Evolutionary conservation across 108 stramenopile genomes (phyloP), one percentile per base, ranked within the genome.

Genomic region (Stephanodiscus triporus): DNA sequence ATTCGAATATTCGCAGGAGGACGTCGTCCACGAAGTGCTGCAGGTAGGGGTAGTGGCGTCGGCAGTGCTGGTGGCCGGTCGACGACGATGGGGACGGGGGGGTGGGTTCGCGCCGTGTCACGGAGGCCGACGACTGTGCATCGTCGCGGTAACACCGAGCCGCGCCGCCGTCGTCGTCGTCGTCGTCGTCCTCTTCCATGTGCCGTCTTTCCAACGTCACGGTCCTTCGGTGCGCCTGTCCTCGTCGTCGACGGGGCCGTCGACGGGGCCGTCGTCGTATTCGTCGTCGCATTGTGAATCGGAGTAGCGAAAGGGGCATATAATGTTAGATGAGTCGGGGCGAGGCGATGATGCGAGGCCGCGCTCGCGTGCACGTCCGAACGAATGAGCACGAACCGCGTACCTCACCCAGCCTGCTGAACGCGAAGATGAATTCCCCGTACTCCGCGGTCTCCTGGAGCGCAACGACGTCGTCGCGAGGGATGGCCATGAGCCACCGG

Each of bases 1-100:
- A 93, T 40, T 90, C 91, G 50, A 90, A 86, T 62, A 89, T 70
- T 34, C 89, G 61, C n/a, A 89, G 69, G 16, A 88, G 34, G 19
- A 88, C 81, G 73, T 92, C 91, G 56, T 92, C 91, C n/a, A 85
- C 84, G 22, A 84, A 38, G 51, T 88, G 73, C 58, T 88, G 89
- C 37, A 92, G 77, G 63, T 87, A 88, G 66, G 86, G 77, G 67
- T 66, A 60, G 2, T 26, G 66, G n/a, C 68, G 60, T n/a, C 71
- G 71, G 23, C 53, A 54, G 19, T 0, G 43, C 1, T 45, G 43
- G 16, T n/a, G n/a, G n/a, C n/a, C n/a, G n/a, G n/a, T n/a, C n/a
- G n/a, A n/a, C n/a, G 38, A 61, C 34, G 45, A 51, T 20, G 53
- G 64, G 32, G 19, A 38, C 59, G 30, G 9, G 51, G 24, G 40